phyloP scores from a whole-genome alignment of 1,284 basidiomycete genomes.

The Schizophyllum commune region DNA sequence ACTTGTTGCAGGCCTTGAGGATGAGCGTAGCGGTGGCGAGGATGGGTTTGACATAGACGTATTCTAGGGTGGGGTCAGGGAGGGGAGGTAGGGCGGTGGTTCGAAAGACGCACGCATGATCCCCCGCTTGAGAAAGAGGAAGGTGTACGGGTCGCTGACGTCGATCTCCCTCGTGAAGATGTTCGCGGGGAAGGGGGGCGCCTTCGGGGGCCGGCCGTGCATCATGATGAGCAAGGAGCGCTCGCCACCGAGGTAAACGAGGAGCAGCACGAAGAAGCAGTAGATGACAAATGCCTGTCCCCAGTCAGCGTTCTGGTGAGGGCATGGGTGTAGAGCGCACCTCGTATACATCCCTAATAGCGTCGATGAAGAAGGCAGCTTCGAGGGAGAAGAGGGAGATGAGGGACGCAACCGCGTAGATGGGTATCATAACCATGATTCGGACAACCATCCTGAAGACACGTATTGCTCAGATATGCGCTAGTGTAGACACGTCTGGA shows the following conservation, averaged over 20 bases:
- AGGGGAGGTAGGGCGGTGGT: background rate
- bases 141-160: constrained; percentile 89
- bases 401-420: constrained; percentile 87
- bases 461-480: constrained; percentile 1
- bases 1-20: constrained; percentile 82
- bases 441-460: constrained; percentile 83
- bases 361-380: constrained; percentile 95
- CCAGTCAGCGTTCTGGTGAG: constrained; percentile 3
- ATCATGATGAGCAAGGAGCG: constrained; percentile 86
- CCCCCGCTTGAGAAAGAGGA: constrained; percentile 90
- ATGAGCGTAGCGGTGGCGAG: constrained; percentile 81
- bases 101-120: constrained; percentile 72
- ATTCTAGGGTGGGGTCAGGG: constrained; percentile 53
- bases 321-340: constrained; percentile 29
- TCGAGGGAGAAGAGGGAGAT: constrained; percentile 93
- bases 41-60: constrained; percentile 93
- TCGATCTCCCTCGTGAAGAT: constrained; percentile 77
- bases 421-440: constrained; percentile 96
- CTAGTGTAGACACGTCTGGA: background rate
- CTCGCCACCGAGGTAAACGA: constrained; percentile 90
- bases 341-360: constrained; percentile 93
- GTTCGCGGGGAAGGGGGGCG: constrained; percentile 80
- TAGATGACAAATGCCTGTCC: constrained; percentile 92
- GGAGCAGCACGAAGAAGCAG: constrained; percentile 78
- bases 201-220: constrained; percentile 84